Conservation (phyloP, 2,329 filamentous ascomycete genomes). For the Epichloe aotearoae region DNA sequence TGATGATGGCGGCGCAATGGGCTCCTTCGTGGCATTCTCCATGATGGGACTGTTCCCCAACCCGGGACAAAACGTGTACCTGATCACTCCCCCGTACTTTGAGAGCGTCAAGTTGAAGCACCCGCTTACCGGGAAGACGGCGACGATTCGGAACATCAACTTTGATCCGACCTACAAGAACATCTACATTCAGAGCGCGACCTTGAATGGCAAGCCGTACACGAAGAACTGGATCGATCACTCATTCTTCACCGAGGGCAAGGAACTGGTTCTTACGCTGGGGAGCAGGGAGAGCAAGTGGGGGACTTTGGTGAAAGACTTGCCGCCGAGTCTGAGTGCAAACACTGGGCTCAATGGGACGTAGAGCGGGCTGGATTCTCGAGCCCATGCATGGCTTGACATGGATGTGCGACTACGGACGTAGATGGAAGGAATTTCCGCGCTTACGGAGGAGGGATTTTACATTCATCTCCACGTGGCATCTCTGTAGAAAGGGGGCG, state of each 20-base stretch:
- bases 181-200: conserved; percentile 54
- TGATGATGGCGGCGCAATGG: conserved; percentile 60
- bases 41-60: conserved; percentile 63
- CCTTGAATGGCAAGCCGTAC: conserved; percentile 45
- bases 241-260: conserved; percentile 53
- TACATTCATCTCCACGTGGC: too few relatives aligned
- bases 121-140: conserved; percentile 43
- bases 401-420: too few relatives aligned
- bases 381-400: too few relatives aligned
- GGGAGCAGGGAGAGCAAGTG: conserved; percentile 49
- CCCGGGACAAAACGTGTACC: conserved; percentile 54
- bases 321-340: conserved; percentile 44
- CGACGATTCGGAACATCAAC: conserved; percentile 45
- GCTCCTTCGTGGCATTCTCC: conserved; percentile 47
- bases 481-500: too few relatives aligned
- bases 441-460: too few relatives aligned
- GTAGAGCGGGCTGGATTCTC: too few relatives aligned
- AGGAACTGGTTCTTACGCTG: conserved; percentile 48
- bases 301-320: conserved; percentile 45
- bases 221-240: conserved; percentile 56
- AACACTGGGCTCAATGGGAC: conserved; percentile 16
- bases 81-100: conserved; percentile 63
- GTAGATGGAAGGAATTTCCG: too few relatives aligned
- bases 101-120: conserved; percentile 44
- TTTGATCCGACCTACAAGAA: conserved; percentile 46